Evolutionary conservation across 768 basidiomycete genomes (phyloP).

Genomic region (Hericium coralloides): DNA sequence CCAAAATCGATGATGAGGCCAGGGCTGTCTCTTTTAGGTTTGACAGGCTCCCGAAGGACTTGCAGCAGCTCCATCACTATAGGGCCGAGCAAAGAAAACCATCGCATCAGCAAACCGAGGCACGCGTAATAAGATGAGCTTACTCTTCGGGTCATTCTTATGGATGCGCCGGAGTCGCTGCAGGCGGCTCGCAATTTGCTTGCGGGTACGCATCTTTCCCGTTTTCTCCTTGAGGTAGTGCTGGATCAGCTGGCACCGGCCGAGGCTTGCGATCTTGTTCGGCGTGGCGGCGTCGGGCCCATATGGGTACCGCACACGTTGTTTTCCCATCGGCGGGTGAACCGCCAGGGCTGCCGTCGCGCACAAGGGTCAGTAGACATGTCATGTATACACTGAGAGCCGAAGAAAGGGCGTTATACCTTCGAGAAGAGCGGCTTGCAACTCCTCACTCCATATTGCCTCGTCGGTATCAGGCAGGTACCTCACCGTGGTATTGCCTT

Average conservation of each 20-base stretch:
- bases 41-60: background rate
- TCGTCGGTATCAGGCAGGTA: slow-evolving; percentile 13
- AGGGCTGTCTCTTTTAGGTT: background rate
- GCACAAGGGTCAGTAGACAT: background rate
- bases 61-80: background rate
- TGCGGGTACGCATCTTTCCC: slow-evolving; percentile 28
- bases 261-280: slow-evolving; percentile 14
- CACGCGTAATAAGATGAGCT: slow-evolving; percentile 1
- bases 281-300: background rate
- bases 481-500: slow-evolving; percentile 14
- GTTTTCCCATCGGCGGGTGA: slow-evolving; percentile 15
- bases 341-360: slow-evolving; percentile 6
- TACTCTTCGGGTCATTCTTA: slow-evolving; percentile 24
- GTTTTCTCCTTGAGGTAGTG: slow-evolving; percentile 30
- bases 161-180: slow-evolving; percentile 28
- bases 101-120: background rate
- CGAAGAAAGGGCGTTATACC: slow-evolving; percentile 5
- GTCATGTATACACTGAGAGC: background rate
- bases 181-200: slow-evolving; percentile 32
- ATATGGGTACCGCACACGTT: slow-evolving; percentile 8
- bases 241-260: slow-evolving; percentile 32
- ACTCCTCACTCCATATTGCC: slow-evolving; percentile 14
- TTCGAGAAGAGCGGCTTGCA: slow-evolving; percentile 12
- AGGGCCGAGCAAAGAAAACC: too few species aligned
- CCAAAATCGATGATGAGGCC: background rate